phyloP scores from a whole-genome alignment of 2,329 filamentous ascomycete genomes.

The Didymella exigua region DNA sequence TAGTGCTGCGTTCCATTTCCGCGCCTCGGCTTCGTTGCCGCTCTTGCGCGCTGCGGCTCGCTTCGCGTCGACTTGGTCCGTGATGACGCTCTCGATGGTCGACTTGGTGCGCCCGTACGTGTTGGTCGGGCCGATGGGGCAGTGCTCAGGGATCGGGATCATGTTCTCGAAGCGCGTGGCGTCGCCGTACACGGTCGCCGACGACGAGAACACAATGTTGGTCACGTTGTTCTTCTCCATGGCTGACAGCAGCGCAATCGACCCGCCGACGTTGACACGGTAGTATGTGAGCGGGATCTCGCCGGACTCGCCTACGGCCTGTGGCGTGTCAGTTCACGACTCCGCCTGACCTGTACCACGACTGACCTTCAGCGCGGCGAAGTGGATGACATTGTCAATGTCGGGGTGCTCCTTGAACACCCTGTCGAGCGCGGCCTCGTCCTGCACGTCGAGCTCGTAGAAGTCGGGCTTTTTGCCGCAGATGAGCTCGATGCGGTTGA shows the following conservation, averaged over 20 bases:
- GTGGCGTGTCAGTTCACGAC: slow-evolving; percentile 1
- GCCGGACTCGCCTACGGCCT: slow-evolving; percentile 94
- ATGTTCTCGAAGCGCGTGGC: slow-evolving; percentile 95
- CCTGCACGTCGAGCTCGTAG: slow-evolving; percentile 84
- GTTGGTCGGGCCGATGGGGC: slow-evolving; percentile 95
- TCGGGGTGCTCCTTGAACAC: slow-evolving; percentile 88
- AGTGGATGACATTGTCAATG: slow-evolving; percentile 98
- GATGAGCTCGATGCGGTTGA: slow-evolving; percentile 95
- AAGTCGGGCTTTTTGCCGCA: slow-evolving; percentile 85
- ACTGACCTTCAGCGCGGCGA: slow-evolving; percentile 89
- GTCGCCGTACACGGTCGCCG: slow-evolving; percentile 97
- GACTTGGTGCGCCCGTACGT: slow-evolving; percentile 97
- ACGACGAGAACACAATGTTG: slow-evolving; percentile 99
- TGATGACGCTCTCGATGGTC: slow-evolving; percentile 89
- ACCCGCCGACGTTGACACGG: slow-evolving; percentile 93
- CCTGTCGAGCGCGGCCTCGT: slow-evolving; percentile 80
- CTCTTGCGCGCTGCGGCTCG: slow-evolving; percentile 81
- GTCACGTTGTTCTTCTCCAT: slow-evolving; percentile 90
- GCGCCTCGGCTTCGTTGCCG: slow-evolving; percentile 62
- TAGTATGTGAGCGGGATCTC: slow-evolving; percentile 98
- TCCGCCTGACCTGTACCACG: background rate
- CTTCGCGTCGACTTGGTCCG: slow-evolving; percentile 86
- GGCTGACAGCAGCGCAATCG: slow-evolving; percentile 80
- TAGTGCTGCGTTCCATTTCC: slow-evolving; percentile 91
- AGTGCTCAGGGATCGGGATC: slow-evolving; percentile 98